Percentiles rank a stretch among this genome's conserved stretches.
Conservation (phyloP, 2,329 filamentous ascomycete genomes). For the Neurospora sp. region DNA sequence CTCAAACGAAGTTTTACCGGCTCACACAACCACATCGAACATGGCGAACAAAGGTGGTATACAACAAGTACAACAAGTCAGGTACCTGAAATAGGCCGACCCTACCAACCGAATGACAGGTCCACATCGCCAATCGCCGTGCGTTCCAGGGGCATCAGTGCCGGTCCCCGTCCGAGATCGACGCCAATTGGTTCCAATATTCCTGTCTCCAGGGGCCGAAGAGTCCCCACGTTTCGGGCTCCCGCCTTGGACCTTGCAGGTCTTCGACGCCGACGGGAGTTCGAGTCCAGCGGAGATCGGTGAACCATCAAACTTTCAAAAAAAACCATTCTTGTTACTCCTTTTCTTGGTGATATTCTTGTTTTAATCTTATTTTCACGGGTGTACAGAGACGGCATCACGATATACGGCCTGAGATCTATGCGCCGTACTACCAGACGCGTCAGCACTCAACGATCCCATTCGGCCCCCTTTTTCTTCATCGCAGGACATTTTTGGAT, state of each 20-base stretch:
- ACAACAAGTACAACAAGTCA: neutral
- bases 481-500: neutral
- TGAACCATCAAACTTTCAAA: neutral
- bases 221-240: constrained; percentile 6
- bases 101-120: neutral
- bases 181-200: neutral
- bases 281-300: neutral
- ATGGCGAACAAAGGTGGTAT: neutral
- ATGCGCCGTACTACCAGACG: neutral
- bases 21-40: neutral
- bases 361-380: neutral
- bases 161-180: neutral
- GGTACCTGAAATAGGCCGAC: neutral
- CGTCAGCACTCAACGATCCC: neutral
- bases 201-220: constrained; percentile 9
- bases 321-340: neutral
- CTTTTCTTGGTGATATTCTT: neutral
- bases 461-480: neutral
- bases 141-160: neutral
- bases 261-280: neutral
- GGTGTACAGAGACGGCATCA: neutral
- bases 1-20: neutral
- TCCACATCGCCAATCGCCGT: neutral
- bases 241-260: neutral
- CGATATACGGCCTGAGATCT: neutral